Conservation (phyloP, 805 yeast species). For the Blastobotrys parvus region DNA sequence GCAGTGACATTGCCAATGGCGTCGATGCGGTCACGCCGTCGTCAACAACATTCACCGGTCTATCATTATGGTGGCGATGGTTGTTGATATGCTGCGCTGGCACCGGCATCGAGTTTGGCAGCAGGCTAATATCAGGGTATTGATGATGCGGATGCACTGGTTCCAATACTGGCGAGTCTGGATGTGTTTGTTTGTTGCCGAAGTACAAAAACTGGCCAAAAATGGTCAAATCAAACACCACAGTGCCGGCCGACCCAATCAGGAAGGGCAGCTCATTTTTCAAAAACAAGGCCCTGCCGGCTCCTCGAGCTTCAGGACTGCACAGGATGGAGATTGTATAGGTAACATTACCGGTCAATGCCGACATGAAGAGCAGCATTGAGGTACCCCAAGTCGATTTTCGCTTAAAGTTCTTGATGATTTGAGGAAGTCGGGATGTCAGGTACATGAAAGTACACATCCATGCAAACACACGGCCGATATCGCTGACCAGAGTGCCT, state of each 20-base stretch:
- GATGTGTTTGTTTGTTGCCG: constrained; percentile 12
- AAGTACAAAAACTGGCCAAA: constrained; percentile 25
- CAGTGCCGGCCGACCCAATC: constrained; percentile 79
- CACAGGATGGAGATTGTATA: constrained; percentile 69
- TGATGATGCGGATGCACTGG: constrained; percentile 3
- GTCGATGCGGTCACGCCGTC: background rate
- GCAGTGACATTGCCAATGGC: background rate
- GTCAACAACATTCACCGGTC: background rate
- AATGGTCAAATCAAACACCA: constrained; percentile 58
- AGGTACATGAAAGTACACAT: constrained; percentile 66
- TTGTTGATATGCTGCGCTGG: background rate
- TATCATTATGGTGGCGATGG: background rate
- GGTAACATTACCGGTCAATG: constrained; percentile 67
- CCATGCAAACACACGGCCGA: constrained; percentile 63
- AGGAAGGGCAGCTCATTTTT: constrained; percentile 71
- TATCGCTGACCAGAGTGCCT: background rate
- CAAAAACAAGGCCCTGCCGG: constrained; percentile 40
- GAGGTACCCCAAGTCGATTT: constrained; percentile 85
- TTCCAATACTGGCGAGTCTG: background rate
- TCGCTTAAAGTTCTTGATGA: constrained; percentile 63
- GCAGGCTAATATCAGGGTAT: constrained; percentile 3
- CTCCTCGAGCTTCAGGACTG: constrained; percentile 42
- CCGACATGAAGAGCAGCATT: constrained; percentile 68
- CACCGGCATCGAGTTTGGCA: background rate
- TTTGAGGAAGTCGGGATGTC: constrained; percentile 76